Percentiles rank a stretch among this genome's conserved stretches.
phyloP scores from a whole-genome alignment of 495 filamentous ascomycete species.

The Penicillium antarcticum region DNA sequence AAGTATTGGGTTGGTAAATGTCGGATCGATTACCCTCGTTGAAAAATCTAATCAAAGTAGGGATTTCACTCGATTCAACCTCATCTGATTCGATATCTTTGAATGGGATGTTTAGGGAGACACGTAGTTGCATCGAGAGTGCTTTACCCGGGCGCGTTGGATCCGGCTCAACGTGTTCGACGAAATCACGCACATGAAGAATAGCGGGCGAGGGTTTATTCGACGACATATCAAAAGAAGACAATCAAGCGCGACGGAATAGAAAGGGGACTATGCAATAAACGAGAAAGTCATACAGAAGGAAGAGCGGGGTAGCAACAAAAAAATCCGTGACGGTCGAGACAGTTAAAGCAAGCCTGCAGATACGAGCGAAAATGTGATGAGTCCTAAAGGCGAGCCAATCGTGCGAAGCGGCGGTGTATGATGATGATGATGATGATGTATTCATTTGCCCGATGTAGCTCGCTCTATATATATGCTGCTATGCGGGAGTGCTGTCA shows the following conservation, averaged over 20 bases:
- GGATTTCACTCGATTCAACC: slow-evolving; percentile 1
- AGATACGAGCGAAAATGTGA: too few species aligned
- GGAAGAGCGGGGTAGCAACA: too few species aligned
- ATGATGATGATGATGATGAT: too few species aligned
- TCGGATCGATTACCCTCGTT: slow-evolving; percentile 1
- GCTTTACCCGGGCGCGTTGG: slow-evolving; percentile 10
- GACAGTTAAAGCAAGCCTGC: too few species aligned
- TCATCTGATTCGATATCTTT: slow-evolving; percentile 7
- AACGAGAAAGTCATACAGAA: too few species aligned
- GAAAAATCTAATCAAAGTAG: slow-evolving; percentile 5
- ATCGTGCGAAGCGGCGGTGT: too few species aligned
- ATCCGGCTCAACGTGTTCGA: slow-evolving; percentile 10
- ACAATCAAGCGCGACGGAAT: too few species aligned
- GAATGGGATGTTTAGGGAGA: not conserved
- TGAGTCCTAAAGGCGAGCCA: too few species aligned
- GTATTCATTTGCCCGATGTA: too few species aligned
- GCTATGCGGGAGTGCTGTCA: not conserved
- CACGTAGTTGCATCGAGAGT: slow-evolving; percentile 8
- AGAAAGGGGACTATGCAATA: too few species aligned
- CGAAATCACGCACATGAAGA: slow-evolving; percentile 5
- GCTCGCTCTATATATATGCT: not conserved
- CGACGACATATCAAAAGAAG: not conserved
- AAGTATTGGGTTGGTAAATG: not conserved
- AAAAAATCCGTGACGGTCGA: too few species aligned
- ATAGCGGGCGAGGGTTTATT: slow-evolving; percentile 1